Conservation (phyloP, 1,284 basidiomycete genomes). For the Waitea zeae region DNA sequence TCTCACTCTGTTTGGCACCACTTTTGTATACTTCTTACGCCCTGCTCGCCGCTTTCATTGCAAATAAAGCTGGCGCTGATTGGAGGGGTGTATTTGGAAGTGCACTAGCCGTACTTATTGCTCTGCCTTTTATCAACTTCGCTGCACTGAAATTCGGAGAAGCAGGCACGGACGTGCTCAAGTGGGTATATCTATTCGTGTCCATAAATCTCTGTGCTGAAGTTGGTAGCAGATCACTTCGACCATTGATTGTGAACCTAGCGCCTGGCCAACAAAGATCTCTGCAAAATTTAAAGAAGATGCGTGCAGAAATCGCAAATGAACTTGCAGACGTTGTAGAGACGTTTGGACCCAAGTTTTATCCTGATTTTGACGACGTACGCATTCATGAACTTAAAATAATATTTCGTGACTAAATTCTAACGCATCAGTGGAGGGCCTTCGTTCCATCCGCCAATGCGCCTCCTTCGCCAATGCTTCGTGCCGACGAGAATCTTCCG, state of each 20-base stretch:
- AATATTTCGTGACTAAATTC: conserved; percentile 1
- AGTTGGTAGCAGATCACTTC: conserved; percentile 50
- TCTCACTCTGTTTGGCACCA: conserved; percentile 83
- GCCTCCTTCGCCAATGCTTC: conserved; percentile 53
- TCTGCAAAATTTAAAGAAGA: conserved; percentile 65
- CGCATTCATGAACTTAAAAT: conserved; percentile 8
- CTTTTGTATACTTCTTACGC: conserved; percentile 80
- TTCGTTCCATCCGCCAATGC: conserved; percentile 70
- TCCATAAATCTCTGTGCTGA: conserved; percentile 7
- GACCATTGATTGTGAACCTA: conserved; percentile 81
- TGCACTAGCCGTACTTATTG: conserved; percentile 63
- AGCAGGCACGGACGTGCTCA: conserved; percentile 95
- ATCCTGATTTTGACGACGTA: conserved; percentile 79
- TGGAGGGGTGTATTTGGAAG: conserved; percentile 57
- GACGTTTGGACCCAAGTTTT: conserved; percentile 77
- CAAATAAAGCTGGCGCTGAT: conserved; percentile 50
- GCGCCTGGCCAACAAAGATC: conserved; percentile 84
- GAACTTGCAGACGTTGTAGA: conserved; percentile 85
- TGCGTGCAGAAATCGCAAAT: conserved; percentile 67
- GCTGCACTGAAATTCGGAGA: conserved; percentile 97
- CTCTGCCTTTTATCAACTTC: conserved; percentile 82
- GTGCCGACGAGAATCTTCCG: conserved; percentile 60
- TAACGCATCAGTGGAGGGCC: conserved; percentile 46
- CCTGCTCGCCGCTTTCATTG: conserved; percentile 61
- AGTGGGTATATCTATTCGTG: conserved; percentile 43